Conservation (phyloP, 1,284 basidiomycete genomes). For the Melanopsichium pennsylvanicum region DNA sequence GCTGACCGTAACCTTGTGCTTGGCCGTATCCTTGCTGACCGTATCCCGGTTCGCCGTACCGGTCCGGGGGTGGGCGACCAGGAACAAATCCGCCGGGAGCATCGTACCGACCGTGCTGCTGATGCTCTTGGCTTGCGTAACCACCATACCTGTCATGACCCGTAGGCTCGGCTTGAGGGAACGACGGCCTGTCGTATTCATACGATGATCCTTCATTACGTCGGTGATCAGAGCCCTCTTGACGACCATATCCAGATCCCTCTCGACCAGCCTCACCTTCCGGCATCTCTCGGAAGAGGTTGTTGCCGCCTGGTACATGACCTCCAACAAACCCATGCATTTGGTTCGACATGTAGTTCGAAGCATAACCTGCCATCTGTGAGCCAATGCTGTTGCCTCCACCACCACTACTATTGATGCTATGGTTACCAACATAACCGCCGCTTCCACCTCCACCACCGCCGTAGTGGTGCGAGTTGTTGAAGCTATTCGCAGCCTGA, state of each 20-base stretch:
- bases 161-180: slow-evolving; percentile 38
- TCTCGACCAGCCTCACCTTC: slow-evolving; percentile 3
- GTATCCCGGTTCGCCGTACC: slow-evolving; percentile 12
- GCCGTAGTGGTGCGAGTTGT: slow-evolving; percentile 13
- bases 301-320: slow-evolving; percentile 24
- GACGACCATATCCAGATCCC: neutral
- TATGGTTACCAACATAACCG: neutral
- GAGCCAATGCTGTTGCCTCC: slow-evolving; percentile 34
- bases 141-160: slow-evolving; percentile 23
- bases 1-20: no score
- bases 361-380: slow-evolving; percentile 37
- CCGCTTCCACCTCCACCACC: slow-evolving; percentile 4
- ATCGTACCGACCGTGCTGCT: slow-evolving; percentile 6
- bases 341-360: slow-evolving; percentile 44
- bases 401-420: slow-evolving; percentile 8
- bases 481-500: slow-evolving; percentile 43
- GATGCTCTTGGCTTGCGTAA: slow-evolving; percentile 5
- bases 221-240: neutral
- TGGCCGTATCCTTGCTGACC: slow-evolving; percentile 17
- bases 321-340: slow-evolving; percentile 38
- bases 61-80: slow-evolving; percentile 17
- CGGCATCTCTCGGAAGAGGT: slow-evolving; percentile 33
- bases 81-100: slow-evolving; percentile 20
- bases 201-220: slow-evolving; percentile 8
- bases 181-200: slow-evolving; percentile 21